Base-by-base conservation (phyloP, 768 basidiomycete species). In the Boletus sp. region DNA sequence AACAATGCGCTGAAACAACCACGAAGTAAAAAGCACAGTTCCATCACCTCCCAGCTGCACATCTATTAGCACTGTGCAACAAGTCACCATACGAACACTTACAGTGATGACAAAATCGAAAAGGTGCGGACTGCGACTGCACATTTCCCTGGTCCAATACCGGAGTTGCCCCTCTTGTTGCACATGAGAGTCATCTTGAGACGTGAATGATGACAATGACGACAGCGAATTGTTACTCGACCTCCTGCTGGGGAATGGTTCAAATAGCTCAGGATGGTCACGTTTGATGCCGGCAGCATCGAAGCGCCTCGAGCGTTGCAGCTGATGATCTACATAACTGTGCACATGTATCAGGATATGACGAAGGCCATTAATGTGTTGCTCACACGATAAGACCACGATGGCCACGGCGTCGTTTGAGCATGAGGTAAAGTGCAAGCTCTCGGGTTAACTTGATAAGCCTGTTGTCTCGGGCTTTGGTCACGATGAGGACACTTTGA, bases 61-160 rank as follows among this genome's bases (percentile, higher is more conserved):
- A 40, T 35, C 52, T 28, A 64, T 66, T 33, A 70, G 59, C 36
- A 24, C 11, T 39, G 39, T n/a, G 41, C 9, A 32, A 39, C 51
- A 50, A 14, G 42, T 50, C 29, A 35, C 24, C 20, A 53, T 42
- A 40, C 20, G 30, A 28, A 30, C n/a, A 28, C 92, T 75, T 67
- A 97, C 94, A 30, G 97, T 98, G 45, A 98, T 80, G 55, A 99
- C 97, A 68, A 99, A 97, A 73, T 99, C 96, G 67, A 99, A 98
- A 11, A 98, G 79, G 70, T 98, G 91, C 2, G 96, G 88, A 49
- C 84, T 90, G 54, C 82, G 82, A 60, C 83, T 88, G 73, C 97
- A 99, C 96, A 99, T 97, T 44, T 90, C 89, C 61, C 87, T 87
- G 0, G 95, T 98, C 97, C 97, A 99, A 69, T 98, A 99, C 57